Conservation (phyloP, 1,139 yeast genomes). For the Petasospora fabianii region DNA sequence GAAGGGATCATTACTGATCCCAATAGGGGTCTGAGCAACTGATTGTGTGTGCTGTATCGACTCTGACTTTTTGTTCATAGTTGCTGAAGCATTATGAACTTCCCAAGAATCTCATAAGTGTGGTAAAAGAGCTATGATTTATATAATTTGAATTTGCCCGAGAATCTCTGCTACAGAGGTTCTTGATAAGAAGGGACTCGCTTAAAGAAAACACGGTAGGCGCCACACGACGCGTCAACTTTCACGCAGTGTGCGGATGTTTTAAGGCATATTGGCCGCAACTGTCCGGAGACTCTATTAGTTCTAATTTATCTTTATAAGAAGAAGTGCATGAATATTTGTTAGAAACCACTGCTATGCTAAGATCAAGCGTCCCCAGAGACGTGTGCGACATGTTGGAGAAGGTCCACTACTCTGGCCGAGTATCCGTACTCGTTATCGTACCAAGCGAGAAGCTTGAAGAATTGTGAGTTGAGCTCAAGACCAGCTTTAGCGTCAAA, state of each 20-base stretch:
- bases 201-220: too few species aligned
- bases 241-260: not conserved
- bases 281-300: not conserved
- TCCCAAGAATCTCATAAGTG: not conserved
- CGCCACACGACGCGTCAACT: too few species aligned
- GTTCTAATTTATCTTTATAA: too few species aligned
- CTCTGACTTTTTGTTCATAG: not conserved
- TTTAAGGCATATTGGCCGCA: not conserved
- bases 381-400: constrained; percentile 65
- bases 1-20: not conserved
- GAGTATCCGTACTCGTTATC: constrained; percentile 90
- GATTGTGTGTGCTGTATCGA: not conserved
- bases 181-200: too few species aligned
- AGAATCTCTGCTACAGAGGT: too few species aligned
- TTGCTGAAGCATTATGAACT: not conserved
- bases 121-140: too few species aligned
- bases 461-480: constrained; percentile 79
- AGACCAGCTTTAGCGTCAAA: constrained; percentile 85
- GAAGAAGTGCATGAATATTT: too few species aligned
- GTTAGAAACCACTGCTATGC: too few species aligned
- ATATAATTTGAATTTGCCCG: too few species aligned
- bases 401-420: constrained; percentile 85
- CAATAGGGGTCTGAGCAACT: not conserved
- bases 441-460: constrained; percentile 84
- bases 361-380: constrained; percentile 12